Percentiles rank a stretch among this genome's conserved stretches.
phyloP scores from a whole-genome alignment of 768 basidiomycete genomes.

The Mycena leptocephala region DNA sequence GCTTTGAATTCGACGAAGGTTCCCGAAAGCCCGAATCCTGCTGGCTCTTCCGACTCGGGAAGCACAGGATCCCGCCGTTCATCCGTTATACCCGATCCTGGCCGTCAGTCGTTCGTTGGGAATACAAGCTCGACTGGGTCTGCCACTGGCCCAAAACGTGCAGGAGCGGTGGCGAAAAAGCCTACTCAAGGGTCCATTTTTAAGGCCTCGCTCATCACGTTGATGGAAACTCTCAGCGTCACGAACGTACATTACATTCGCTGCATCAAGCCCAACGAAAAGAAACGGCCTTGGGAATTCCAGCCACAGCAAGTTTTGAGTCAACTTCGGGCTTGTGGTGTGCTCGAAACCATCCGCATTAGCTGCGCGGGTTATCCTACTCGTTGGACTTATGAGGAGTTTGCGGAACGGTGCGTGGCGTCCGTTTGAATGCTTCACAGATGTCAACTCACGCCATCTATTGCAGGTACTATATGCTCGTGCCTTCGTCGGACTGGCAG shows the following conservation, averaged over 20 bases:
- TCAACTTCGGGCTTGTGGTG: conserved; percentile 97
- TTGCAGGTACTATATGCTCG: conserved; percentile 95
- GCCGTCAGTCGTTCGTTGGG: conserved; percentile 79
- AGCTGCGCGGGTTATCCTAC: conserved; percentile 99
- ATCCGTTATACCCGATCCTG: conserved; percentile 91
- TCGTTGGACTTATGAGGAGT: conserved; percentile 98
- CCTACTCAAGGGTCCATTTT: conserved; percentile 99
- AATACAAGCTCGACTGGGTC: conserved; percentile 50
- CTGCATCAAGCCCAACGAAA: conserved; percentile 99
- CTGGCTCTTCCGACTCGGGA: conserved; percentile 80
- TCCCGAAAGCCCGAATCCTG: conserved; percentile 78
- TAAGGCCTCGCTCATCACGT: conserved; percentile 91
- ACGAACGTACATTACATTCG: conserved; percentile 99
- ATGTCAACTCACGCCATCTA: conserved; percentile 33
- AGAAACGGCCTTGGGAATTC: conserved; percentile 97
- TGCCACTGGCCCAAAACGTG: conserved; percentile 67
- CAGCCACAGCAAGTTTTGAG: conserved; percentile 95
- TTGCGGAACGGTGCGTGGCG: conserved; percentile 89
- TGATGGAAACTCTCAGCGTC: conserved; percentile 98
- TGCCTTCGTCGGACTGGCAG: conserved; percentile 89
- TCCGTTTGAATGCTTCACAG: background rate
- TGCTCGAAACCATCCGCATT: conserved; percentile 98
- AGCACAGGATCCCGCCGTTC: conserved; percentile 85
- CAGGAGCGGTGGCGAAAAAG: conserved; percentile 83
- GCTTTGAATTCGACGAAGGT: conserved; percentile 84